A percentile compares a stretch with the other conserved stretches of the same genome.
Conservation (phyloP, 768 basidiomycete species). For the Kwoniella heveanensis region DNA sequence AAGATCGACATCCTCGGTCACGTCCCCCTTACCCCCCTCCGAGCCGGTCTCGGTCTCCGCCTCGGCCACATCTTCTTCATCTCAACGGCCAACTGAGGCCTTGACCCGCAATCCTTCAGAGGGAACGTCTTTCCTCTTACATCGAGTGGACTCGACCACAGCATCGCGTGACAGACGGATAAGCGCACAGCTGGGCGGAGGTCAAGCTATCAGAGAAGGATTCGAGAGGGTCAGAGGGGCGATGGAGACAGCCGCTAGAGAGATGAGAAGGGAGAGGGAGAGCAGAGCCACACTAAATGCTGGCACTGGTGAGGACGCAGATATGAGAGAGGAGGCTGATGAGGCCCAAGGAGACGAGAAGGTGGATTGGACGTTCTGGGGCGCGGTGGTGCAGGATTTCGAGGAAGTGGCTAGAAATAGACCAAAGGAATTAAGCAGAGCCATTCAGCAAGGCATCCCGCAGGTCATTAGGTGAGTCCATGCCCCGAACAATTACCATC, state of each 20-base stretch:
- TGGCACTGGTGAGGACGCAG: background rate
- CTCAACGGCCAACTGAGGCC: slow-evolving; percentile 1
- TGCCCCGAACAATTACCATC: no score
- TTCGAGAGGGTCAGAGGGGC: slow-evolving; percentile 50
- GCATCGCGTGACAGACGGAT: slow-evolving; percentile 44
- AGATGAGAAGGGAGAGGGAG: slow-evolving; percentile 46
- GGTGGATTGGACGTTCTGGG: slow-evolving; percentile 71
- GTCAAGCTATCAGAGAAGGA: slow-evolving; percentile 41
- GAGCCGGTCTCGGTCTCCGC: background rate
- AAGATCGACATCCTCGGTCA: slow-evolving; percentile 14
- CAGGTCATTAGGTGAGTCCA: slow-evolving; percentile 90
- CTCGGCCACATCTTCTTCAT: background rate
- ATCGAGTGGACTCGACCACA: slow-evolving; percentile 35
- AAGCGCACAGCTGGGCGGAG: slow-evolving; percentile 44
- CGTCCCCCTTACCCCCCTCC: background rate
- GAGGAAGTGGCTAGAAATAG: slow-evolving; percentile 78
- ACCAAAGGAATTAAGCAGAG: slow-evolving; percentile 76
- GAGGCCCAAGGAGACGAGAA: slow-evolving; percentile 17
- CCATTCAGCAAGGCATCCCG: slow-evolving; percentile 91
- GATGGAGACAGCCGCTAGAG: slow-evolving; percentile 50
- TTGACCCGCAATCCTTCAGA: slow-evolving; percentile 16
- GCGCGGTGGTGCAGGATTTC: slow-evolving; percentile 89
- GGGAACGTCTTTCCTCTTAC: slow-evolving; percentile 30
- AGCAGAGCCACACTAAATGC: slow-evolving; percentile 6
- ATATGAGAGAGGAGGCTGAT: slow-evolving; percentile 3